phyloP scores from a whole-genome alignment of 495 filamentous ascomycete genomes.

The Aspergillus nidulans region DNA sequence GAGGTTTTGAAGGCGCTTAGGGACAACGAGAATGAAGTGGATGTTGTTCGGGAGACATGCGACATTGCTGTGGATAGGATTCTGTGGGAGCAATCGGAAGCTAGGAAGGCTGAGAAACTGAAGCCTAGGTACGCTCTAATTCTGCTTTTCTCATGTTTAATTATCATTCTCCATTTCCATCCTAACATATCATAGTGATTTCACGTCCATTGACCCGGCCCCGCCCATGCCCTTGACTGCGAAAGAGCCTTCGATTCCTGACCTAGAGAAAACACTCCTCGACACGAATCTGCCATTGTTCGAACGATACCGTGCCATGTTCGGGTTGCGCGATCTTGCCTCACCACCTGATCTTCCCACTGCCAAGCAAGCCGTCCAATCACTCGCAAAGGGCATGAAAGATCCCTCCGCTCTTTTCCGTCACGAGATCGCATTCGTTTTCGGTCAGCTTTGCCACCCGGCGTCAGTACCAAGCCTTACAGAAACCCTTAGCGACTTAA shows the following conservation, averaged over 20 bases:
- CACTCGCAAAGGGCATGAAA: conserved; percentile 78
- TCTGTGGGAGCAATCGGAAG: conserved; percentile 80
- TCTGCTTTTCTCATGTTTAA: background rate
- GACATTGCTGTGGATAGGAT: conserved; percentile 94
- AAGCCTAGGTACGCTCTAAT: conserved; percentile 60
- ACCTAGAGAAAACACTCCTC: conserved; percentile 70
- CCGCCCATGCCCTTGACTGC: conserved; percentile 70
- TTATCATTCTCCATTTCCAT: conserved; percentile 6
- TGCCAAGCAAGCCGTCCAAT: conserved; percentile 74
- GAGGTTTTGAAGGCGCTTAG: conserved; percentile 65
- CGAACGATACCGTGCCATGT: conserved; percentile 95
- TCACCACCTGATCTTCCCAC: conserved; percentile 88
- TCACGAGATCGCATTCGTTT: conserved; percentile 97
- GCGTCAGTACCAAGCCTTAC: conserved; percentile 90
- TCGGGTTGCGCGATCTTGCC: conserved; percentile 86
- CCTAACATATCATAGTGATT: conserved; percentile 57
- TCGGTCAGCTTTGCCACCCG: conserved; percentile 91
- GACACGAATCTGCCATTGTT: conserved; percentile 79
- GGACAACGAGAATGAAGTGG: conserved; percentile 64
- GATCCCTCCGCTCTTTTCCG: conserved; percentile 93
- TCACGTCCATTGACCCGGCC: conserved; percentile 92
- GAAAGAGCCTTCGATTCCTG: conserved; percentile 58
- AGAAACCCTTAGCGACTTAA: conserved; percentile 66
- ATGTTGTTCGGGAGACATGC: conserved; percentile 89
- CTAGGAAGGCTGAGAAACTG: conserved; percentile 66